These are phyloP conservation scores for Colletotrichum sansevieriae DNA, from an alignment of 2,329 filamentous ascomycete species.

Conservation along the genomic window DNA sequence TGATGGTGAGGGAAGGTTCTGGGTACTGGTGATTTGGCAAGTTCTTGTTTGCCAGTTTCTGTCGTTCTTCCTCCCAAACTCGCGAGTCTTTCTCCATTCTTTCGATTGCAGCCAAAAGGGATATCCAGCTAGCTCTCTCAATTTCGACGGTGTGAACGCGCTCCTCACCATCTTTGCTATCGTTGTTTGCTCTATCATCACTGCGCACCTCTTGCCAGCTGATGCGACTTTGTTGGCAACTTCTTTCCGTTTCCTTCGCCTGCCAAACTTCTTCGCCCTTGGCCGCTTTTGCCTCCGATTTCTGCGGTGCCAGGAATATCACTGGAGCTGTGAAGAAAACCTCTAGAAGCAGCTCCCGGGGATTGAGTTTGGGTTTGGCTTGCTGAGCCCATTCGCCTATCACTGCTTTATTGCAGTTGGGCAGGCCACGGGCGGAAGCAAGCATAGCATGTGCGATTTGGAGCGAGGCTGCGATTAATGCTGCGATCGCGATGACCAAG, in stretches of 20 bases:
- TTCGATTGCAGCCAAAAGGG: conserved; percentile 19
- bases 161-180: too few species aligned
- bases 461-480: conserved; percentile 4
- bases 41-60: too few species aligned
- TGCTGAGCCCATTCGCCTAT: conserved; percentile 26
- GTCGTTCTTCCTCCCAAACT: neutral
- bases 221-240: too few species aligned
- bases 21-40: too few species aligned
- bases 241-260: too few species aligned
- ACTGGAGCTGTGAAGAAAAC: neutral
- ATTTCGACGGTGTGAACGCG: conserved; percentile 29
- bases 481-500: conserved; percentile 18
- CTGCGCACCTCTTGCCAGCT: too few species aligned
- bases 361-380: neutral
- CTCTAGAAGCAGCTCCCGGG: conserved; percentile 11
- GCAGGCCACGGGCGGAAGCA: neutral
- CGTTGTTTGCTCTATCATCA: too few species aligned
- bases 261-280: too few species aligned
- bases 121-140: conserved; percentile 26
- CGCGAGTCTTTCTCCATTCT: conserved; percentile 28
- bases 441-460: conserved; percentile 20
- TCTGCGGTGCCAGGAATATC: too few species aligned
- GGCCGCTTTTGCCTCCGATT: neutral
- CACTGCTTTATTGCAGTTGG: conserved; percentile 2
- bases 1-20: conserved; percentile 9